phyloP scores from a whole-genome alignment of 108 stramenopile species.

The Skeletonema grethae region DNA sequence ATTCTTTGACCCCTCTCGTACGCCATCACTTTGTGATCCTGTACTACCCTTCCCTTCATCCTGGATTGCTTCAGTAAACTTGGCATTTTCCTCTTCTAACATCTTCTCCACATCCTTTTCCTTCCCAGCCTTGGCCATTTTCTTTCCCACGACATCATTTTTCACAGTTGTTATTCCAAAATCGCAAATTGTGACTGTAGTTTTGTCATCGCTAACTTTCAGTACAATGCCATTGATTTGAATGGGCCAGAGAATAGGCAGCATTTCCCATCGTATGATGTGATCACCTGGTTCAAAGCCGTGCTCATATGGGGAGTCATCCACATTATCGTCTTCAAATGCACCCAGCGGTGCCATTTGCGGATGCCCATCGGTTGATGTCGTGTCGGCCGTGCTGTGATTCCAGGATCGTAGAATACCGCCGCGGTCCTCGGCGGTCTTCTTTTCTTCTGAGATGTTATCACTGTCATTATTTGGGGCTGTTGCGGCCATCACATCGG shows the following conservation, averaged over 20 bases:
- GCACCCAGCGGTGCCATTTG: neutral
- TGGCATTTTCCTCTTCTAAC: constrained; percentile 27
- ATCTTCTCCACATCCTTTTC: constrained; percentile 17
- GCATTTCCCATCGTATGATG: constrained; percentile 58
- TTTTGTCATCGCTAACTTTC: constrained; percentile 42
- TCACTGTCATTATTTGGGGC: neutral
- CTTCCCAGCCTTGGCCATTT: constrained; percentile 2
- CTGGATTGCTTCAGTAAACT: constrained; percentile 28
- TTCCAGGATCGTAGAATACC: neutral
- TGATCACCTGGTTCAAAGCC: constrained; percentile 61
- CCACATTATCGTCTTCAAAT: constrained; percentile 12
- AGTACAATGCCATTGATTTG: constrained; percentile 67
- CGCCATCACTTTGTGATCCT: neutral
- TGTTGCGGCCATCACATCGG: neutral
- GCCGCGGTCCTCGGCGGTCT: constrained; percentile 11
- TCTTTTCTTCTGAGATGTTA: constrained; percentile 15
- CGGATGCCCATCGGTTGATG: neutral
- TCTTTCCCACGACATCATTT: constrained; percentile 13
- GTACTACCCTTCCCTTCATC: neutral
- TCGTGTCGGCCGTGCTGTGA: neutral
- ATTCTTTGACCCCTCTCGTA: constrained; percentile 5
- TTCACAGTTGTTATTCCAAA: constrained; percentile 53
- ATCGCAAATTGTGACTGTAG: constrained; percentile 48
- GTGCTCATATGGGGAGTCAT: constrained; percentile 50
- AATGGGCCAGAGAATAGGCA: constrained; percentile 56